Conservation (phyloP, 2,329 filamentous ascomycete genomes). For the Ascochyta clinopodiicola region DNA sequence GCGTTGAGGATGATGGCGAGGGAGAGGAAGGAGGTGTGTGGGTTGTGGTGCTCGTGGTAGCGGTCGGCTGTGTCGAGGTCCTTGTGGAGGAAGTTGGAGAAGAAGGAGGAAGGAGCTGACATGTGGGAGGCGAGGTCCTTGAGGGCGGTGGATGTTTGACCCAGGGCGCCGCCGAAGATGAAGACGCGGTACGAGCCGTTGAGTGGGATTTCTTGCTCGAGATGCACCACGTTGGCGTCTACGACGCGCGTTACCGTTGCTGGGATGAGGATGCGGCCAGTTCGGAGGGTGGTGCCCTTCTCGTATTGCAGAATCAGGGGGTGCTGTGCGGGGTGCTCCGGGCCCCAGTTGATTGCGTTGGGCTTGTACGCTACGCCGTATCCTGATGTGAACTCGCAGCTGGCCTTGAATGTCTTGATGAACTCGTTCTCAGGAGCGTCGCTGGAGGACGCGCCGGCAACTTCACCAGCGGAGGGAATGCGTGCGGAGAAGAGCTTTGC, state of each 20-base stretch:
- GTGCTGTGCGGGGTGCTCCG: constrained; percentile 73
- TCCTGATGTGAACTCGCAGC: constrained; percentile 90
- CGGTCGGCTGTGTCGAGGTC: constrained; percentile 60
- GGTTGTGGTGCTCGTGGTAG: constrained; percentile 83
- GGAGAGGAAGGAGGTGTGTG: constrained; percentile 83
- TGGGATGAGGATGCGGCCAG: constrained; percentile 78
- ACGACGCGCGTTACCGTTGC: constrained; percentile 84
- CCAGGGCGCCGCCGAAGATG: constrained; percentile 77
- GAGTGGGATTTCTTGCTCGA: constrained; percentile 87
- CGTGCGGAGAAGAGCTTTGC: constrained; percentile 87
- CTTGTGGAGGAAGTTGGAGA: constrained; percentile 66
- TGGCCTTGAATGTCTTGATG: constrained; percentile 87
- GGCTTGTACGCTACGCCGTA: constrained; percentile 87
- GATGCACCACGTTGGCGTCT: constrained; percentile 86
- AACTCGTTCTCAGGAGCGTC: constrained; percentile 72
- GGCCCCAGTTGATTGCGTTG: constrained; percentile 85
- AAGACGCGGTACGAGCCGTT: constrained; percentile 90
- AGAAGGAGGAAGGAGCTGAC: constrained; percentile 73
- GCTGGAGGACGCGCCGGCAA: constrained; percentile 64
- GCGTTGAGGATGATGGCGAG: constrained; percentile 77
- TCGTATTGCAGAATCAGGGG: constrained; percentile 69
- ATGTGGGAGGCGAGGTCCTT: constrained; percentile 72
- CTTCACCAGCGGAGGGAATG: constrained; percentile 74
- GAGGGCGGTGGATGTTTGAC: constrained; percentile 66
- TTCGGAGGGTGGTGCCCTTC: constrained; percentile 64